Evolutionary conservation across 306 rosid genomes (phyloP), one percentile per base, ranked within the genome.

Genomic region (Acacia melanoxylon): DNA sequence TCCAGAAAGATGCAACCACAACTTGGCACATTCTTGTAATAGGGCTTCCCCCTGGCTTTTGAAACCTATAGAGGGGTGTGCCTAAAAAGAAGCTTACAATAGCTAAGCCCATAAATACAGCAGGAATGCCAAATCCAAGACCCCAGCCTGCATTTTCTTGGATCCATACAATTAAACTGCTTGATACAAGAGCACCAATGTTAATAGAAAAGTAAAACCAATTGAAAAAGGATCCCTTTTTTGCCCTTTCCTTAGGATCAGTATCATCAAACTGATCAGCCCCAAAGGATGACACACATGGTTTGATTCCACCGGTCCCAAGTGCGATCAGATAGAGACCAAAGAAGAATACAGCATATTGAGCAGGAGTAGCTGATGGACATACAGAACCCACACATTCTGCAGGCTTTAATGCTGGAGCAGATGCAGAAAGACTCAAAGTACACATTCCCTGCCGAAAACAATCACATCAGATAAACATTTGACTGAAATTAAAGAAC

Each of bases 141-240:
- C 98, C 99, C 99, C 98, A 96, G 61, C 99, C 96, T 4, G 91
- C 90, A 89, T 95, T 95, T 77, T 95, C 99, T 91, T 95, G 99
- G 85, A 95, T 49, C 93, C 93, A 95, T 68, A 95, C 99, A 81
- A 93, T 73, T 0, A 93, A 77, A 78, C 88, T 89, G 88, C 99
- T 92, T 49, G 99, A 95, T 83, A 93, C 72, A 49, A 95, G 89
- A 79, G 98, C 99, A 20, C 98, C 99, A 14, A 93, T 85, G 85
- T 95, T 93, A 85, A 95, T 86, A 74, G 96, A 93, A 78, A 95
- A 95, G 89, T 95, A 95, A 88, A 89, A 95, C 99, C 98, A 95
- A 85, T 95, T 95, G 88, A 95, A 95, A 87, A 95, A 95, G 35
- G 97, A 95, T 58, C 98, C 98, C 85, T 95, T 95, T 85, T 90